Evolutionary conservation across 305 asterid genomes (phyloP).

Genomic region (Salvia sclarea): DNA sequence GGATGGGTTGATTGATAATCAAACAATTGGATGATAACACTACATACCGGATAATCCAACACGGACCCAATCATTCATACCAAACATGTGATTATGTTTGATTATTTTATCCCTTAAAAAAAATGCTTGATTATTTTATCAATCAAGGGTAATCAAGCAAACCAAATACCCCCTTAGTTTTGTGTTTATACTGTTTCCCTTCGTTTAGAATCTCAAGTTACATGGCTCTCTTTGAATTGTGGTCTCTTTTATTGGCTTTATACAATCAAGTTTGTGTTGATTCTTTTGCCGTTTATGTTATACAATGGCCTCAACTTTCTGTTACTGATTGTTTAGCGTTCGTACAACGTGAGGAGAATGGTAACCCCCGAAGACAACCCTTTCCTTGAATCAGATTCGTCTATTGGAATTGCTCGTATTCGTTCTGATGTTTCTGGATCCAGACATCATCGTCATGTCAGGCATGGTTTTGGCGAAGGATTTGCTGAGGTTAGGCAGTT

Average conservation of each 20-base stretch:
- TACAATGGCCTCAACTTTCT: slow-evolving; percentile 18
- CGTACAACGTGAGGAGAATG: slow-evolving; percentile 68
- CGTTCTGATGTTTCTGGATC: slow-evolving; percentile 56
- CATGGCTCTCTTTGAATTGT: background rate
- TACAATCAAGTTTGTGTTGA: background rate
- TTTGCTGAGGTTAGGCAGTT: slow-evolving; percentile 72
- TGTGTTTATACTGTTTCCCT: background rate
- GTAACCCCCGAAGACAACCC: slow-evolving; percentile 73
- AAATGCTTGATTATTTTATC: no score
- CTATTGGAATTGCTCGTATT: slow-evolving; percentile 47
- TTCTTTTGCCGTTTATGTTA: background rate
- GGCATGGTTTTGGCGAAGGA: slow-evolving; percentile 69
- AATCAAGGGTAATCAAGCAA: no score
- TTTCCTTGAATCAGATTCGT: slow-evolving; percentile 58
- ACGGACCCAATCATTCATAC: no score
- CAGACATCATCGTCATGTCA: slow-evolving; percentile 64
- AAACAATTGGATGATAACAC: no score
- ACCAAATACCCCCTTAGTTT: background rate
- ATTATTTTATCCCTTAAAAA: no score
- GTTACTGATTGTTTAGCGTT: slow-evolving; percentile 51
- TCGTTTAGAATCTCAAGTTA: background rate
- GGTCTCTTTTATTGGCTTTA: background rate
- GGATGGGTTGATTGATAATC: no score
- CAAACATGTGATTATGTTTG: no score
- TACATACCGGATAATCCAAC: no score